phyloP scores from a whole-genome alignment of 2,329 filamentous ascomycete species.

The Fusarium continuum region DNA sequence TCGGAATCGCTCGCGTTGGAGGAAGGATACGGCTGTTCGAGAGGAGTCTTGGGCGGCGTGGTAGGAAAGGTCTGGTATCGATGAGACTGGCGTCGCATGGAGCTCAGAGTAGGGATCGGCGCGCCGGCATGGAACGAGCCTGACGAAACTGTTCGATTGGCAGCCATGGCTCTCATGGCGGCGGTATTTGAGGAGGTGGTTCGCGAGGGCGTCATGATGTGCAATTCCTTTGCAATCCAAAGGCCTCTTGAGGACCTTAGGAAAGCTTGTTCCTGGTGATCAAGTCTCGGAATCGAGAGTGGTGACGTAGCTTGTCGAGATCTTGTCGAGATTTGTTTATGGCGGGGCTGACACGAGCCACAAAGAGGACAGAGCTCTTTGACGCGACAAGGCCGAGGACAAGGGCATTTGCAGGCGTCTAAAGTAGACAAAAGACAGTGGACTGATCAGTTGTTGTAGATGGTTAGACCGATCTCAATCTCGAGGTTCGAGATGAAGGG shows the following conservation, averaged over 20 bases:
- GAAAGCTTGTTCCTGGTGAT: constrained; percentile 14
- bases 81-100: constrained; percentile 55
- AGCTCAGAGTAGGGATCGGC: constrained; percentile 54
- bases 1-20: constrained; percentile 41
- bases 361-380: constrained; percentile 25
- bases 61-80: constrained; percentile 87
- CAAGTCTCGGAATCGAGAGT: constrained; percentile 13
- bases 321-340: constrained; percentile 15
- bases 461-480: not conserved
- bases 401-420: constrained; percentile 9
- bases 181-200: constrained; percentile 7
- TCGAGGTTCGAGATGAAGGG: not conserved
- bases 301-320: constrained; percentile 30
- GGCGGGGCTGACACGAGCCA: constrained; percentile 37
- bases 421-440: not conserved
- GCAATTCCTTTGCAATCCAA: not conserved
- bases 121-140: constrained; percentile 64
- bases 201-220: constrained; percentile 36
- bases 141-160: constrained; percentile 47
- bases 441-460: not conserved
- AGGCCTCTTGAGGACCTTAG: not conserved
- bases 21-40: constrained; percentile 54
- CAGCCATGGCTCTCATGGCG: constrained; percentile 12
- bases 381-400: not conserved
- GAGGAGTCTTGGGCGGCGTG: constrained; percentile 73